Conservation (phyloP, 2,329 filamentous ascomycete species). For the Fusarium bactridioides region DNA sequence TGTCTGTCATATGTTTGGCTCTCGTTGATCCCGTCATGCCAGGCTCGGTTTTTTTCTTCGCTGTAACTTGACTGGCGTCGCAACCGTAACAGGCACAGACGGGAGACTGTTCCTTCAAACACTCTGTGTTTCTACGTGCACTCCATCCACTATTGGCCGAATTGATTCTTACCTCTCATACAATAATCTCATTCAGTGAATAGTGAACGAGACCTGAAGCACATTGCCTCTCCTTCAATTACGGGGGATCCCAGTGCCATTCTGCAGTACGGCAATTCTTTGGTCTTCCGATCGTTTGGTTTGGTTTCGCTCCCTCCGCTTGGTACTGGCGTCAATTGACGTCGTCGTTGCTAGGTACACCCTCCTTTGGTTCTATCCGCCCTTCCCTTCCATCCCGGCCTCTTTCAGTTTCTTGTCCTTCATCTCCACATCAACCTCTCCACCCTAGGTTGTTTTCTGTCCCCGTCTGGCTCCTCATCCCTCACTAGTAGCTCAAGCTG, state of each 20-base stretch:
- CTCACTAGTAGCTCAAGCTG: slow-evolving; percentile 21
- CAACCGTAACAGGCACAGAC: not conserved
- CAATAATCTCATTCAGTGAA: not conserved
- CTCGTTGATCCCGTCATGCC: slow-evolving; percentile 5
- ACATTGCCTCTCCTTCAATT: not conserved
- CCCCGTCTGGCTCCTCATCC: slow-evolving; percentile 22
- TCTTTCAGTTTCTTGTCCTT: slow-evolving; percentile 18
- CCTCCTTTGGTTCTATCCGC: not conserved
- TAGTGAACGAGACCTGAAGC: not conserved
- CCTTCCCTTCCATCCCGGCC: slow-evolving; percentile 17
- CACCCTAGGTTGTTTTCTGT: slow-evolving; percentile 26
- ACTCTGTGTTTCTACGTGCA: not conserved
- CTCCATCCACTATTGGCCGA: not conserved
- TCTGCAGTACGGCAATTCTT: not conserved
- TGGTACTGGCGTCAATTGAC: slow-evolving; percentile 23
- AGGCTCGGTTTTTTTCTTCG: slow-evolving; percentile 9
- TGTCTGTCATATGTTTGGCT: slow-evolving; percentile 13
- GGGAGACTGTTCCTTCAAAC: not conserved
- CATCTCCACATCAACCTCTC: slow-evolving; percentile 34
- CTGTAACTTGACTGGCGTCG: slow-evolving; percentile 1
- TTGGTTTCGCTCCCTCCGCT: slow-evolving; percentile 32
- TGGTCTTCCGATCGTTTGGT: slow-evolving; percentile 29
- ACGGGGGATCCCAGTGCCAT: not conserved
- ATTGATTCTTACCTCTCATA: not conserved
- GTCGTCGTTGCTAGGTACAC: slow-evolving; percentile 23